Percentiles rank a stretch among this genome's conserved stretches.
These are phyloP conservation scores for Hypholoma fasciculare DNA, from an alignment of 768 basidiomycete species.

Conservation along the genomic window DNA sequence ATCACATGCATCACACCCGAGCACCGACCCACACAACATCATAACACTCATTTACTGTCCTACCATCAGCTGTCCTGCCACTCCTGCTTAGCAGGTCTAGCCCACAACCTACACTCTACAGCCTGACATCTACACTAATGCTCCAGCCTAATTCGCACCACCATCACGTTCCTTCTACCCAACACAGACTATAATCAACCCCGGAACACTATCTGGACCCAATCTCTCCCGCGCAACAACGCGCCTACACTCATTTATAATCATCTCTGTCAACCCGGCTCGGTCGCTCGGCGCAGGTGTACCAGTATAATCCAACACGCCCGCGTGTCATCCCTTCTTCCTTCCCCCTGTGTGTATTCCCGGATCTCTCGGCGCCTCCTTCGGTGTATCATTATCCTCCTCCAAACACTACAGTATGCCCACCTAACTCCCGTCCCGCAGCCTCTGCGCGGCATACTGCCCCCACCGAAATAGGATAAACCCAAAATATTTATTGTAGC, in stretches of 20 bases:
- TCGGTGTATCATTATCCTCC: slow-evolving; percentile 6
- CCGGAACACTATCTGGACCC: slow-evolving; percentile 1
- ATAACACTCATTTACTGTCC: slow-evolving; percentile 2
- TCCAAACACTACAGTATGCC: slow-evolving; percentile 1
- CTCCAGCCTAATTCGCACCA: not conserved
- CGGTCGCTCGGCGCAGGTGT: slow-evolving; percentile 11
- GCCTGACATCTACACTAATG: no score
- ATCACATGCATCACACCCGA: not conserved
- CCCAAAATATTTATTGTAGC: slow-evolving; percentile 1
- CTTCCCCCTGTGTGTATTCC: slow-evolving; percentile 5
- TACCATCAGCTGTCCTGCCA: not conserved
- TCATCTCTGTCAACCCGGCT: slow-evolving; percentile 1
- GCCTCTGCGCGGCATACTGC: not conserved
- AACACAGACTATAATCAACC: not conserved
- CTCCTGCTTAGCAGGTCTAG: not conserved
- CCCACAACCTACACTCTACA: not conserved
- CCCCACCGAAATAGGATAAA: not conserved
- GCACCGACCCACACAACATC: not conserved
- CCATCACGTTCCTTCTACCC: not conserved
- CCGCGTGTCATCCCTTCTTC: slow-evolving; percentile 2
- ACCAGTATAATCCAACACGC: slow-evolving; percentile 6
- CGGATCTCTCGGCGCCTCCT: slow-evolving; percentile 4
- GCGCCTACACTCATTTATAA: slow-evolving; percentile 7
- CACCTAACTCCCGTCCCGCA: not conserved
- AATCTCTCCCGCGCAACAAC: not conserved